These are phyloP conservation scores for Orbilia ellipsospora DNA, from an alignment of 2,329 filamentous ascomycete genomes.

Conservation along the genomic window DNA sequence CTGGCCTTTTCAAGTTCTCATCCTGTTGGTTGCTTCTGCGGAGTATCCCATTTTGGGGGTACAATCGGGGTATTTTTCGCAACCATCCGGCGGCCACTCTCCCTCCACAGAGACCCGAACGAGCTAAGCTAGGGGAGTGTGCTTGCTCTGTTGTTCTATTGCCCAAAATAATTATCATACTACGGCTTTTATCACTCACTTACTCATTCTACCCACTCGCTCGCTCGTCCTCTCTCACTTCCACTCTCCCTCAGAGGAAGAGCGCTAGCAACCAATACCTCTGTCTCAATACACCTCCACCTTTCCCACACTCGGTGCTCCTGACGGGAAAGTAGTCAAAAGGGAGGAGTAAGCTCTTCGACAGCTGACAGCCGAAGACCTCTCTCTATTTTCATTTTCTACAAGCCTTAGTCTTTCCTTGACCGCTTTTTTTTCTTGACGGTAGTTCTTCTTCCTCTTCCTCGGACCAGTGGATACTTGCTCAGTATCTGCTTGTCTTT, in stretches of 20 bases:
- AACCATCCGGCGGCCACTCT: slow-evolving; percentile 39
- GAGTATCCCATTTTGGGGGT: slow-evolving; percentile 15
- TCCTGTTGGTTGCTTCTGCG: neutral
- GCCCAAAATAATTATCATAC: slow-evolving; percentile 27
- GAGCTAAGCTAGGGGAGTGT: slow-evolving; percentile 25
- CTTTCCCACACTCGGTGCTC: slow-evolving; percentile 54
- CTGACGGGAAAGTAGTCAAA: slow-evolving; percentile 43
- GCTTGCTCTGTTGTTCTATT: slow-evolving; percentile 48
- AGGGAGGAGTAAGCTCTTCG: slow-evolving; percentile 54
- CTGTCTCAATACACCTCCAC: slow-evolving; percentile 44
- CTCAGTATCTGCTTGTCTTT: neutral
- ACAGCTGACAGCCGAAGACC: slow-evolving; percentile 53
- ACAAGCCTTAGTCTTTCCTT: slow-evolving; percentile 23
- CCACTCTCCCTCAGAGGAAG: neutral
- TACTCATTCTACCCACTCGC: slow-evolving; percentile 12
- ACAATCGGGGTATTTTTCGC: slow-evolving; percentile 28
- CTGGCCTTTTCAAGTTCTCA: neutral
- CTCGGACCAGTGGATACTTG: neutral
- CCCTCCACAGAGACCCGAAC: slow-evolving; percentile 21
- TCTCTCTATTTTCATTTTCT: slow-evolving; percentile 3
- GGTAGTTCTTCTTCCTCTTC: slow-evolving; percentile 13
- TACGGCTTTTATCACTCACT: slow-evolving; percentile 51
- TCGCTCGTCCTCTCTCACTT: neutral
- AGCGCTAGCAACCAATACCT: slow-evolving; percentile 49
- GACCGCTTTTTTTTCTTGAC: slow-evolving; percentile 13